phyloP scores from a whole-genome alignment of 257 asterid genomes.

The Nicotiana tabacum region DNA sequence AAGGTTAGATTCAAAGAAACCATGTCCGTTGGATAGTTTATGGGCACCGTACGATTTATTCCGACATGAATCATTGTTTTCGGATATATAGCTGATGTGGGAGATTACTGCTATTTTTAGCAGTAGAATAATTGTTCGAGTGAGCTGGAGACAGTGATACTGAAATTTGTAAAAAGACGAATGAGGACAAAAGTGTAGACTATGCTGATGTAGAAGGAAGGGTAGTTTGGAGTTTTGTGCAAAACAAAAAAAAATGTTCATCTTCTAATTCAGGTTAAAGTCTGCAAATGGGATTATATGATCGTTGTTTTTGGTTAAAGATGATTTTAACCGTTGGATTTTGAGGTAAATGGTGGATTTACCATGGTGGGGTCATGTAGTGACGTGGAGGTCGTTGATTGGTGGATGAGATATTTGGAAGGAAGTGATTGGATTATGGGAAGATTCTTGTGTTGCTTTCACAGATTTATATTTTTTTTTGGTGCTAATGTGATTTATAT shows the following conservation, averaged over 20 bases:
- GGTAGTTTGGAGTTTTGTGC: conserved; percentile 16
- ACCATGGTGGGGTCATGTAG: not conserved
- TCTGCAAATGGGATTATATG: too few species aligned
- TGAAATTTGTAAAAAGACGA: conserved; percentile 20
- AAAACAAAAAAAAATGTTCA: not conserved
- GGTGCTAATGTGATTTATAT: conserved; percentile 3
- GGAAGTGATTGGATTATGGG: conserved; percentile 18
- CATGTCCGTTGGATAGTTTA: conserved; percentile 71
- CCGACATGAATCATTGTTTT: conserved; percentile 44
- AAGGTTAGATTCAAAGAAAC: conserved; percentile 60
- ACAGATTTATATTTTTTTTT: conserved; percentile 11
- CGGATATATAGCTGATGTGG: conserved; percentile 41
- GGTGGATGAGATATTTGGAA: conserved; percentile 10
- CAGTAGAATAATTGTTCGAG: conserved; percentile 13
- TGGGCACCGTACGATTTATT: conserved; percentile 80
- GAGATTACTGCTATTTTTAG: conserved; percentile 20
- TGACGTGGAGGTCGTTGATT: conserved; percentile 11
- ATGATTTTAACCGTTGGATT: not conserved
- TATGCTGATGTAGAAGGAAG: conserved; percentile 18
- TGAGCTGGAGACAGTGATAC: conserved; percentile 31
- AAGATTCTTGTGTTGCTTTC: conserved; percentile 25
- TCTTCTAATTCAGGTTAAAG: too few species aligned
- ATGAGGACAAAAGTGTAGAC: conserved; percentile 21
- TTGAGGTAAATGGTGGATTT: not conserved
- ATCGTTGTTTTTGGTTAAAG: not conserved